Base-by-base conservation (phyloP, 345 rosid species). In the Populus deltoides region DNA sequence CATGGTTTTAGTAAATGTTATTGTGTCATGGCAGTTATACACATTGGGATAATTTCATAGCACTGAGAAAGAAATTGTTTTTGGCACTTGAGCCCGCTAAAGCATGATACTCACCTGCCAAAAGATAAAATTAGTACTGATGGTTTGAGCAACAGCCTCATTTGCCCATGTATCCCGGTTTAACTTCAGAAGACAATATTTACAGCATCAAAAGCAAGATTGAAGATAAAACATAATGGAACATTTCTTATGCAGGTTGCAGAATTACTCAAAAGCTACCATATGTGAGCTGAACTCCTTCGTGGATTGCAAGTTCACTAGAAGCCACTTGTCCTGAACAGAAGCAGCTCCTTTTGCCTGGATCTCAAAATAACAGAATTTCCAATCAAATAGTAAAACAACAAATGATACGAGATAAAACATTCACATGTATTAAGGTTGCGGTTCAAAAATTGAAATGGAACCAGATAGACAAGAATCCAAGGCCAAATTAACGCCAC, bases 81-180 rank as follows among this genome's bases (percentile, higher is more conserved):
- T 20, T 36, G 25, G 55, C 1, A 27, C 20, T 22, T 38, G 31
- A 72, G 72, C 36, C 9, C 22, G n/a, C 16, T 11, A 70, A 66
- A 75, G 24, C 25, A 72, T 53, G 41, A 74, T 6, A 71, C 89
- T 70, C 38, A 96, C 98, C 98, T 97, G 99, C 97, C 98, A 97
- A 87, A 94, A 97, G 84, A 93, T 90, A 85, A 96, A 96, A 79
- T 92, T 94, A 35, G 97, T 90, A 78, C 87, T 86, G 75, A 94
- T 82, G 59, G 98, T 94, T 81, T 94, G 93, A 73, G 96, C 86
- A 80, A 97, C 98, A 67, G 98, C 94, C 79, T 90, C 98, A 84
- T 97, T 92, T 74, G 96, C 98, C 99, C 99, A 97, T 35, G 99
- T 97, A 85, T 97, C 98, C 76, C 99, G 88, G 83, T 97, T 97